Percentiles rank a stretch among this genome's conserved stretches.
Evolutionary conservation across 345 rosid species (phyloP).

Genomic region (Iberis pinnata): DNA sequence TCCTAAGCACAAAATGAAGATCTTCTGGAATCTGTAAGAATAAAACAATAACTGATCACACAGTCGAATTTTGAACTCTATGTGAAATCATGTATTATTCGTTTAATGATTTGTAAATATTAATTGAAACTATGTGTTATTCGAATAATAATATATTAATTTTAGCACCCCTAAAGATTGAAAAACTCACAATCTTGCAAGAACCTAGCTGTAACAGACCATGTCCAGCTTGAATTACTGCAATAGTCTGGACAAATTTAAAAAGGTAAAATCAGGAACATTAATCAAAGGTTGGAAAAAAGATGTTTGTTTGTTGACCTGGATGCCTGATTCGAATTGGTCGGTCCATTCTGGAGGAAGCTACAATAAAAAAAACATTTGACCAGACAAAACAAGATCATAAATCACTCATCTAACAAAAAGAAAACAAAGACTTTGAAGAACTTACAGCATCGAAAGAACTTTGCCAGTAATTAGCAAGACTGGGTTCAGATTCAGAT

Average conservation of each 20-base stretch:
- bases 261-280: slow-evolving; percentile 20
- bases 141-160: no score
- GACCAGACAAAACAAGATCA: slow-evolving; percentile 22
- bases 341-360: slow-evolving; percentile 98
- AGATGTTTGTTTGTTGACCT: slow-evolving; percentile 43
- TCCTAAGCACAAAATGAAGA: slow-evolving; percentile 90
- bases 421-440: slow-evolving; percentile 1
- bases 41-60: slow-evolving; percentile 34
- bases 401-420: slow-evolving; percentile 27
- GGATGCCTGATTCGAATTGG: slow-evolving; percentile 98
- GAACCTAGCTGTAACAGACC: slow-evolving; percentile 95
- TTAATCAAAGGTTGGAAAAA: slow-evolving; percentile 7
- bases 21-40: slow-evolving; percentile 75
- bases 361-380: slow-evolving; percentile 47
- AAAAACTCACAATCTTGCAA: slow-evolving; percentile 77
- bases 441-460: slow-evolving; percentile 92
- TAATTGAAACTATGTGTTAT: no score
- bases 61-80: background rate
- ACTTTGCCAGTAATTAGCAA: slow-evolving; percentile 97
- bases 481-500: slow-evolving; percentile 85
- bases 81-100: background rate
- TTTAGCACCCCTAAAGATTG: no score
- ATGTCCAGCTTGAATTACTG: slow-evolving; percentile 99
- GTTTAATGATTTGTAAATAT: no score
- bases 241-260: slow-evolving; percentile 65